phyloP scores from a whole-genome alignment of 2,329 filamentous ascomycete genomes.

The Helminthosporium solani region DNA sequence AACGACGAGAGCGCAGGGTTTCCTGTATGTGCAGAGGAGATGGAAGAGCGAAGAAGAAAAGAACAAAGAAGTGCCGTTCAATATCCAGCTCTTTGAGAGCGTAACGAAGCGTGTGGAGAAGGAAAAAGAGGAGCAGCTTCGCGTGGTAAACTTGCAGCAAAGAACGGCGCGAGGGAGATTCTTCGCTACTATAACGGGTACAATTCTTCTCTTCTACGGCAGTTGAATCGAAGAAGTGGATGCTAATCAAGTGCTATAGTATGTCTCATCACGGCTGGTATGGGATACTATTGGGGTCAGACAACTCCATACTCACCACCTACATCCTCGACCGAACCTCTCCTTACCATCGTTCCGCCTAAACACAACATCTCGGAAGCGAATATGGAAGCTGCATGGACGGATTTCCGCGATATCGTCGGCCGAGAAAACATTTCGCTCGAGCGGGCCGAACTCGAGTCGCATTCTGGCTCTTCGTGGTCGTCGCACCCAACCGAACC shows the following conservation, averaged over 20 bases:
- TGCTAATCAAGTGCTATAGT: slow-evolving; percentile 40
- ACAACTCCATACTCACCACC: slow-evolving; percentile 50
- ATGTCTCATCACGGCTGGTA: slow-evolving; percentile 51
- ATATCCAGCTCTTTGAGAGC: slow-evolving; percentile 63
- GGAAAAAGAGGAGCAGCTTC: slow-evolving; percentile 58
- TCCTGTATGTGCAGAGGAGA: slow-evolving; percentile 26
- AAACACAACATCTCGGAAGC: slow-evolving; percentile 57
- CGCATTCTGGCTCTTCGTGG: slow-evolving; percentile 64
- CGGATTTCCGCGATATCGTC: slow-evolving; percentile 61
- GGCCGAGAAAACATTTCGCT: slow-evolving; percentile 65
- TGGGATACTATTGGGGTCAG: slow-evolving; percentile 59
- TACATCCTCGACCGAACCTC: slow-evolving; percentile 58
- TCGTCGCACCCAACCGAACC: slow-evolving; percentile 53
- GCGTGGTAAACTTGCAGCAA: slow-evolving; percentile 28
- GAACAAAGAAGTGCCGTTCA: slow-evolving; percentile 53
- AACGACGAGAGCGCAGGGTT: slow-evolving; percentile 1
- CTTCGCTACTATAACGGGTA: slow-evolving; percentile 34
- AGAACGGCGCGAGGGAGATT: slow-evolving; percentile 40
- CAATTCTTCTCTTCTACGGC: neutral
- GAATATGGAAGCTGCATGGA: slow-evolving; percentile 65
- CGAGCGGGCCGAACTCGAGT: slow-evolving; percentile 53
- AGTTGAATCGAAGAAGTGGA: neutral
- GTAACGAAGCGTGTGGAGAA: slow-evolving; percentile 59
- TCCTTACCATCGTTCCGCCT: slow-evolving; percentile 50
- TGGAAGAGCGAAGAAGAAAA: slow-evolving; percentile 37